These are phyloP conservation scores for Populus simonii DNA, from an alignment of 345 rosid genomes.

Conservation along the genomic window DNA sequence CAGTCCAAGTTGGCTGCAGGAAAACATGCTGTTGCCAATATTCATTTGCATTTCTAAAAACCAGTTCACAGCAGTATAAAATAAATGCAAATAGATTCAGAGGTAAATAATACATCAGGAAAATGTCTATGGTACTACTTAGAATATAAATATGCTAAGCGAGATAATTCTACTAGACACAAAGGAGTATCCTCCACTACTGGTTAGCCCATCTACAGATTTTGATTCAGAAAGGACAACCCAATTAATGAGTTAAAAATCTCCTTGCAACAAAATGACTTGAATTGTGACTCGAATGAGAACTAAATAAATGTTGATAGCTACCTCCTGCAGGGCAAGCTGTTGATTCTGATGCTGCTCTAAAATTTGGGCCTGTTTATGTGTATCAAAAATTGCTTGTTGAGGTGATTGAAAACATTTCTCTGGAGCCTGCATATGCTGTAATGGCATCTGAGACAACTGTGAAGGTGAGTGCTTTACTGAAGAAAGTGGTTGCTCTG, in stretches of 20 bases:
- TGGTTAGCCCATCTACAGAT: neutral
- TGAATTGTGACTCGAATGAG: neutral
- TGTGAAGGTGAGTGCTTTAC: conserved; percentile 34
- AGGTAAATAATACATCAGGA: neutral
- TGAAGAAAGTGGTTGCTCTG: conserved; percentile 41
- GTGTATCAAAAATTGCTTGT: conserved; percentile 38
- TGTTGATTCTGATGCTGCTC: conserved; percentile 42
- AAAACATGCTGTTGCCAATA: conserved; percentile 8
- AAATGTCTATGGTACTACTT: neutral
- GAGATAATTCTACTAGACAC: neutral
- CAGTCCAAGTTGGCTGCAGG: conserved; percentile 27
- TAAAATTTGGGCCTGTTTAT: conserved; percentile 31
- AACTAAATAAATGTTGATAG: conserved; percentile 9
- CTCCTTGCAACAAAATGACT: neutral
- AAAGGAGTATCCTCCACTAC: neutral
- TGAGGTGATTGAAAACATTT: conserved; percentile 46
- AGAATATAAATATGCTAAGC: conserved; percentile 4
- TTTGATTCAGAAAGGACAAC: neutral
- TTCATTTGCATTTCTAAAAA: neutral
- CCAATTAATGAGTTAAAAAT: neutral
- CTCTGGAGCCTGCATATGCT: conserved; percentile 32
- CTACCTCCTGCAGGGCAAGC: conserved; percentile 40
- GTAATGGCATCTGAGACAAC: conserved; percentile 31
- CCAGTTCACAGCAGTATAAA: neutral
- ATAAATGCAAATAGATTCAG: neutral